phyloP scores from a whole-genome alignment of 2,329 filamentous ascomycete species.

The Colletotrichum agaves region DNA sequence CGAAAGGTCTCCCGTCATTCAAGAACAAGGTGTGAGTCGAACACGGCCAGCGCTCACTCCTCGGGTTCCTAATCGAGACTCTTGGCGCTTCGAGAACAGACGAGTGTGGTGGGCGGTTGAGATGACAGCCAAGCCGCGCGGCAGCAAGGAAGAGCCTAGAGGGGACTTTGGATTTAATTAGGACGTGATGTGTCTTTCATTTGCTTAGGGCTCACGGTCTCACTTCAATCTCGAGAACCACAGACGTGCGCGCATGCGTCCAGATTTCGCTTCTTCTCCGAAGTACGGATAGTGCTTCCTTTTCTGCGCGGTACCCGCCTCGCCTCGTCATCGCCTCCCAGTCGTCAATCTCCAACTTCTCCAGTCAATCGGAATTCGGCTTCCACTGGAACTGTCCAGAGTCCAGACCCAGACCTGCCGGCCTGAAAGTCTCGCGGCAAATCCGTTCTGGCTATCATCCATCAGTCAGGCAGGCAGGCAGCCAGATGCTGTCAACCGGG shows the following conservation, averaged over 20 bases:
- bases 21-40: neutral
- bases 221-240: neutral
- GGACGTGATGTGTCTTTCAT: neutral
- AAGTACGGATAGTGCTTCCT: neutral
- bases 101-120: neutral
- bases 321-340: slow-evolving; percentile 11
- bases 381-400: slow-evolving; percentile 6
- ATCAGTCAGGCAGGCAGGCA: neutral
- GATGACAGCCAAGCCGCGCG: slow-evolving; percentile 20
- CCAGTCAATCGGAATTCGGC: slow-evolving; percentile 26
- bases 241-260: neutral
- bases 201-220: slow-evolving; percentile 3
- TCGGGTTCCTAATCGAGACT: neutral
- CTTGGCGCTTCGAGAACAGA: slow-evolving; percentile 28
- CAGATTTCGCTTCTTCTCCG: neutral
- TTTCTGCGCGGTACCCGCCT: slow-evolving; percentile 22
- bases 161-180: neutral
- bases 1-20: neutral
- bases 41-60: neutral
- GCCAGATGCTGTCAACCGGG: slow-evolving; percentile 4
- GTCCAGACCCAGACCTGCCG: neutral
- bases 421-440: too few relatives aligned
- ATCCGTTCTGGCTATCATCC: neutral
- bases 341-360: slow-evolving; percentile 10
- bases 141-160: neutral